Evolutionary conservation across 371 early-diverging fungal species (phyloP), one percentile per base, ranked within the genome.

Genomic region (Saksenaea oblongispora): DNA sequence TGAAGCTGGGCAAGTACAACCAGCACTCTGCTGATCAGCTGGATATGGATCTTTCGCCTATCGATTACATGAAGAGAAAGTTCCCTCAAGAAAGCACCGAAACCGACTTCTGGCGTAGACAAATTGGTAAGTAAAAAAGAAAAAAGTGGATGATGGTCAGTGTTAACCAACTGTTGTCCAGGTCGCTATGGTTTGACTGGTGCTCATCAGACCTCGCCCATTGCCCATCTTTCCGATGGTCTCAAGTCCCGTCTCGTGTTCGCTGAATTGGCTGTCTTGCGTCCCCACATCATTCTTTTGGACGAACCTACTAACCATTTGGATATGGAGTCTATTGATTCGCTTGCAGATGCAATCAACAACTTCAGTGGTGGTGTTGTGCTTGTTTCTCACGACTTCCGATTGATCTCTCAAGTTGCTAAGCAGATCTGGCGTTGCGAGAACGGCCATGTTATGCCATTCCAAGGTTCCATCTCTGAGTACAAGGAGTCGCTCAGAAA

Each of bases 371-470:
- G 93, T 1, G 88, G 83, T 11, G 75, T 91, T n/a, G 77, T 93
- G 3, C 60, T 87, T 22, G 89, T 93, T 15, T 85, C 87, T 61
- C 93, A 93, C 81, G 93, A 93, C 66, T 69, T 87, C 15, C 88
- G 85, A 81, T 90, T 91, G 64, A 93, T 99, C 66, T 88, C 89
- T 56, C 97, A 96, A 81, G 94, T 97, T 37, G 99, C 98, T 24
- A 76, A 95, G 70, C 92, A 97, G 73, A 96, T 99, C 63, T 98
- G 94, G 93, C 88, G 97, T 41, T 98, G 98, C 82, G 97, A 98
- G 73, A 85, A 91, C 68, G 89, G 89, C 28, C 76, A 83, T 58
- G 90, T 95, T 62, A 76, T 76, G 51, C 85, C 85, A 60, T 93
- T 90, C 79, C 78, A 88, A 56, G 97, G 94, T 31, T 80, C 88